Evolutionary conservation across 2,329 filamentous ascomycete species (phyloP).

Genomic region (Cercospora sp.): DNA sequence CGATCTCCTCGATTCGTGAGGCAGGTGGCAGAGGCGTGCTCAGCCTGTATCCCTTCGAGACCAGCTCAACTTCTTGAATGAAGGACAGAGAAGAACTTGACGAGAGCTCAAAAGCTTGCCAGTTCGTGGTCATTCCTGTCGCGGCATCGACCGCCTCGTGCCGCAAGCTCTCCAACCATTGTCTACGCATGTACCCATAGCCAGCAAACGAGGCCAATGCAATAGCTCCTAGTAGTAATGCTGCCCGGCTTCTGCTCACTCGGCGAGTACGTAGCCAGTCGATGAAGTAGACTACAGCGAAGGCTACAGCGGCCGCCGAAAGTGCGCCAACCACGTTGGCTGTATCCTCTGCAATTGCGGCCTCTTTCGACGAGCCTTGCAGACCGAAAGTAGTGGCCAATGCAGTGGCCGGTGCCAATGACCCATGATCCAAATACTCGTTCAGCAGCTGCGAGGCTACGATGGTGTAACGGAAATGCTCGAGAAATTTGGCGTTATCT

Average conservation of each 20-base stretch:
- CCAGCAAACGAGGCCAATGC: constrained; percentile 57
- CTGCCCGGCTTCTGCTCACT: constrained; percentile 57
- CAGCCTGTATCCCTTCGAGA: constrained; percentile 86
- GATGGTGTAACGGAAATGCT: constrained; percentile 90
- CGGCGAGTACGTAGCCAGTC: constrained; percentile 65
- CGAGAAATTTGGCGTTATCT: constrained; percentile 82
- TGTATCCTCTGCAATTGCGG: constrained; percentile 37
- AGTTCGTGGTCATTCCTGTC: constrained; percentile 66
- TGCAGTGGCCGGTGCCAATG: constrained; percentile 37
- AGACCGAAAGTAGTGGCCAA: constrained; percentile 17
- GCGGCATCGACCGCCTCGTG: constrained; percentile 71
- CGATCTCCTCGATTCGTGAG: constrained; percentile 77
- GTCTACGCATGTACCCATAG: constrained; percentile 72
- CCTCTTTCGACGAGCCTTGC: constrained; percentile 28
- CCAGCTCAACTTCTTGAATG: constrained; percentile 92
- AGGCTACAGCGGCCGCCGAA: constrained; percentile 63
- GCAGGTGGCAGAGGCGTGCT: constrained; percentile 90
- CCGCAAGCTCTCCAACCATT: constrained; percentile 77
- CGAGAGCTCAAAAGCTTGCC: constrained; percentile 78
- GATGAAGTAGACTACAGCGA: constrained; percentile 65
- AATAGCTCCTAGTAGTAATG: constrained; percentile 52
- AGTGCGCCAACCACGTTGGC: constrained; percentile 63
- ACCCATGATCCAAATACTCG: constrained; percentile 55
- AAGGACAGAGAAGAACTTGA: constrained; percentile 74
- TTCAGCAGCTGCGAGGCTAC: constrained; percentile 87